Evolutionary conservation across 1,284 basidiomycete species (phyloP).

Genomic region (Ceratobasidium sp.): DNA sequence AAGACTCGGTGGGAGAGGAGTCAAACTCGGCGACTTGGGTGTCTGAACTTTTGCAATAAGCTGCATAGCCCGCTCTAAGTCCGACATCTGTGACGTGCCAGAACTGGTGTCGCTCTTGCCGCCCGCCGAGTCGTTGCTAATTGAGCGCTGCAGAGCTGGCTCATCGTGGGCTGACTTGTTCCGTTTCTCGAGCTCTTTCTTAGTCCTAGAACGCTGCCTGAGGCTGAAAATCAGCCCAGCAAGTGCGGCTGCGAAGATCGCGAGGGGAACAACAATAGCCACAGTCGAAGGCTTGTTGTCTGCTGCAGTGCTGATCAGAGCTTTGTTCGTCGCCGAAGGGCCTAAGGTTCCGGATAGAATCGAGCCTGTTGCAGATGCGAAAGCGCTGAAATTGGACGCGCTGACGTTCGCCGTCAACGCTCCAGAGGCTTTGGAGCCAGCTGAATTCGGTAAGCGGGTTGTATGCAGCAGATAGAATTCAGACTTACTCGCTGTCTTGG

Average conservation of each 20-base stretch:
- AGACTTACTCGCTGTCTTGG: not conserved
- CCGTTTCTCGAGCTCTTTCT: not conserved
- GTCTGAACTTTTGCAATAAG: conserved; percentile 15
- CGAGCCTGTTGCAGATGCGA: not conserved
- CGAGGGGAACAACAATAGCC: conserved; percentile 29
- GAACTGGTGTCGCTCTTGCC: not conserved
- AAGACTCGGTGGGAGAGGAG: not conserved
- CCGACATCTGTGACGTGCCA: not conserved
- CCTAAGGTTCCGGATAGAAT: not conserved
- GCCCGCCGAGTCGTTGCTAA: conserved; percentile 5
- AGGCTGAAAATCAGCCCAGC: conserved; percentile 35
- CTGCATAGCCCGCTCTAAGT: conserved; percentile 33
- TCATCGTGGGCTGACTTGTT: not conserved
- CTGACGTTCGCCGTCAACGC: not conserved
- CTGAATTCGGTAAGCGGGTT: not conserved
- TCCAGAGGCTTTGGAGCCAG: not conserved
- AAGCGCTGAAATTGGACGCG: not conserved
- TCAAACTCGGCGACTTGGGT: conserved; percentile 9
- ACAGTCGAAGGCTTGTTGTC: conserved; percentile 35
- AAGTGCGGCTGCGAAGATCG: conserved; percentile 25
- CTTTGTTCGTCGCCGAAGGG: conserved; percentile 18
- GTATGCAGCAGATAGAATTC: not conserved
- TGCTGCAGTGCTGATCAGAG: not conserved
- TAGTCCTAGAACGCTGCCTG: conserved; percentile 29
- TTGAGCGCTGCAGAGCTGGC: not conserved